These are phyloP conservation scores for Pinus tabuliformis DNA, from an alignment of 75 land plant genomes.

Conservation along the genomic window DNA sequence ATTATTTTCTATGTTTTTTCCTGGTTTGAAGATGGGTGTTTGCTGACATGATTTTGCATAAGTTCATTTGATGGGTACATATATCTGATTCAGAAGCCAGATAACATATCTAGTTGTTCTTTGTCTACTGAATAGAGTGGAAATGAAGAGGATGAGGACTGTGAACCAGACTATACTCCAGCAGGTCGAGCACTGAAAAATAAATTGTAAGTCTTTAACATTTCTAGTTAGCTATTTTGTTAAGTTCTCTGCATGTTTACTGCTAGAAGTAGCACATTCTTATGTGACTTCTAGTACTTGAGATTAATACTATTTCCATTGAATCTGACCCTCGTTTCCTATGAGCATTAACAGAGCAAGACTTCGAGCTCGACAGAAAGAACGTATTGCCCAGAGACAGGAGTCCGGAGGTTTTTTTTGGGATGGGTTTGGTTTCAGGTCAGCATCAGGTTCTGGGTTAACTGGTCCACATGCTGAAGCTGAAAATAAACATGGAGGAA, in stretches of 20 bases:
- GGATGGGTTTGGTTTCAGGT: conserved; percentile 4
- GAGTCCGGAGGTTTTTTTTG: not conserved
- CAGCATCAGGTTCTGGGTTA: not conserved
- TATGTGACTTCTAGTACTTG: not conserved
- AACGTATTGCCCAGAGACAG: conserved; percentile 55
- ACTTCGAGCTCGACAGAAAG: conserved; percentile 89
- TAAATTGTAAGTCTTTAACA: conserved; percentile 61
- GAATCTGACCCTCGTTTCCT: not conserved
- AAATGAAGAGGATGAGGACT: conserved; percentile 56
- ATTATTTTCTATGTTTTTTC: not conserved
- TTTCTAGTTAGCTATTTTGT: not conserved
- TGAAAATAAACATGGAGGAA: conserved; percentile 1
- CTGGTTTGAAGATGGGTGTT: not conserved
- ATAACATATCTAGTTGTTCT: conserved; percentile 1
- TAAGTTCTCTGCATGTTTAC: conserved; percentile 2
- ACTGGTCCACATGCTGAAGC: not conserved
- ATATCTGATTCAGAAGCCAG: not conserved
- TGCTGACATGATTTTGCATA: not conserved
- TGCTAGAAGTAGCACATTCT: not conserved
- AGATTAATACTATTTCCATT: not conserved
- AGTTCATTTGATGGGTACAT: not conserved
- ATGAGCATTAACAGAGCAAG: conserved; percentile 48
- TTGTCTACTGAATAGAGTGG: conserved; percentile 42
- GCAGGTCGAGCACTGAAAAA: conserved; percentile 88
- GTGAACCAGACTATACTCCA: conserved; percentile 79